Percentiles rank a stretch among this genome's conserved stretches.
Evolutionary conservation across 1,284 basidiomycete species (phyloP).

Genomic region (Tilletia walkeri): DNA sequence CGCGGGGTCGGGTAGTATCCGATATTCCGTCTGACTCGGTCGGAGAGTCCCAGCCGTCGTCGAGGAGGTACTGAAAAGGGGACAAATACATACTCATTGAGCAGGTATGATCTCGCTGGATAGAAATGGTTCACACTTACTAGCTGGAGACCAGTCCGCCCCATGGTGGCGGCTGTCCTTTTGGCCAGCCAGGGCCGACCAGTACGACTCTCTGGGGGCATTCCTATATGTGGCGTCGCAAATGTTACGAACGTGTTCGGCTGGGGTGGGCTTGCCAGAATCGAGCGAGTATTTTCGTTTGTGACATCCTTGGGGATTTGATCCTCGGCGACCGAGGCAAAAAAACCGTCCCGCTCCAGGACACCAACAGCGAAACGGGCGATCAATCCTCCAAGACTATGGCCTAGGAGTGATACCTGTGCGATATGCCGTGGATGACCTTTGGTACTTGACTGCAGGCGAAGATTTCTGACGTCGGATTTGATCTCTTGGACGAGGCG

Average conservation of each 20-base stretch:
- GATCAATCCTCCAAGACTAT: slow-evolving; percentile 76
- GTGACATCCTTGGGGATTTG: background rate
- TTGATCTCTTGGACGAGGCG: slow-evolving; percentile 66
- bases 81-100: background rate
- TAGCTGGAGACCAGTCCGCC: slow-evolving; percentile 78
- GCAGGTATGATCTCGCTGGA: background rate
- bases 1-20: background rate
- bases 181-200: slow-evolving; percentile 4
- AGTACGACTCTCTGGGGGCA: slow-evolving; percentile 38
- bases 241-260: slow-evolving; percentile 67
- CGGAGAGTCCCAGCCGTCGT: background rate
- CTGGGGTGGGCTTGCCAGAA: background rate
- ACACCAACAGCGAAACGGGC: slow-evolving; percentile 74
- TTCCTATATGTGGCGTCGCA: slow-evolving; percentile 76
- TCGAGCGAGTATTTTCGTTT: background rate
- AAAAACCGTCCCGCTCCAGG: slow-evolving; percentile 61
- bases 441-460: slow-evolving; percentile 15
- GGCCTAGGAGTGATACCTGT: slow-evolving; percentile 53
- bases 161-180: slow-evolving; percentile 57
- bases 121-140: slow-evolving; percentile 11
- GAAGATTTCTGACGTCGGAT: slow-evolving; percentile 19
- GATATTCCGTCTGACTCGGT: background rate
- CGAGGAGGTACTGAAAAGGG: slow-evolving; percentile 1
- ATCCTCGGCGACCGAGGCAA: slow-evolving; percentile 13
- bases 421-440: background rate